Conservation (phyloP, 2,329 filamentous ascomycete species). For the Lecanicillium sp. region DNA sequence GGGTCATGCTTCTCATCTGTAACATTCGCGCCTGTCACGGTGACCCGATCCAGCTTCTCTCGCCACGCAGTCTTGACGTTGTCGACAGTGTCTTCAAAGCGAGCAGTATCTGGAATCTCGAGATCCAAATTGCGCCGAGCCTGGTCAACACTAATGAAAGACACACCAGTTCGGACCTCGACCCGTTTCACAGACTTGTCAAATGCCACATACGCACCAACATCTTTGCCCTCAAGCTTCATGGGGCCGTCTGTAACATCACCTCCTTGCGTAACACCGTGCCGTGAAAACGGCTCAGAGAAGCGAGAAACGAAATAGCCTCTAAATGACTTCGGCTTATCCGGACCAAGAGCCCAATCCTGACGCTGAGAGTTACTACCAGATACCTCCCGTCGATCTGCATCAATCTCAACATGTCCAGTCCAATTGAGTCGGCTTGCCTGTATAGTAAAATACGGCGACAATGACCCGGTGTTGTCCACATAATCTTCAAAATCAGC, state of each 20-base stretch:
- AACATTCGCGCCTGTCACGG: slow-evolving; percentile 31
- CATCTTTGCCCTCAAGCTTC: slow-evolving; percentile 23
- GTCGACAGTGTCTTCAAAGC: slow-evolving; percentile 30
- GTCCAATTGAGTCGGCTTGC: slow-evolving; percentile 37
- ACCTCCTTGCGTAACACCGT: slow-evolving; percentile 25
- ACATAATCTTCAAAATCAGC: slow-evolving; percentile 30
- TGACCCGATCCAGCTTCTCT: slow-evolving; percentile 34
- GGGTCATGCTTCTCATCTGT: slow-evolving; percentile 31
- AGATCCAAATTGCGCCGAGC: slow-evolving; percentile 35
- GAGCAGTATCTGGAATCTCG: slow-evolving; percentile 25
- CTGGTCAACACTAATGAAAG: slow-evolving; percentile 37
- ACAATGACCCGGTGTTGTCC: no score
- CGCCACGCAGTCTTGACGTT: slow-evolving; percentile 33
- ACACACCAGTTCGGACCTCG: slow-evolving; percentile 37
- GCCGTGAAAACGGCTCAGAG: slow-evolving; percentile 29
- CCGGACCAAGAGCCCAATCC: slow-evolving; percentile 35
- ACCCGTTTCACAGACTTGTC: slow-evolving; percentile 18
- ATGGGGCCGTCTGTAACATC: slow-evolving; percentile 14
- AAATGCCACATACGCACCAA: slow-evolving; percentile 34
- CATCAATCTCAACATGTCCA: slow-evolving; percentile 30
- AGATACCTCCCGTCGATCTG: slow-evolving; percentile 25
- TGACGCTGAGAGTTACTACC: slow-evolving; percentile 37
- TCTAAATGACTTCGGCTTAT: slow-evolving; percentile 29
- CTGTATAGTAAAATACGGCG: slow-evolving; percentile 34
- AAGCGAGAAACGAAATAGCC: slow-evolving; percentile 40